These are phyloP conservation scores for Pyricularia grisea DNA, from an alignment of 2,329 filamentous ascomycete genomes.

Conservation along the genomic window DNA sequence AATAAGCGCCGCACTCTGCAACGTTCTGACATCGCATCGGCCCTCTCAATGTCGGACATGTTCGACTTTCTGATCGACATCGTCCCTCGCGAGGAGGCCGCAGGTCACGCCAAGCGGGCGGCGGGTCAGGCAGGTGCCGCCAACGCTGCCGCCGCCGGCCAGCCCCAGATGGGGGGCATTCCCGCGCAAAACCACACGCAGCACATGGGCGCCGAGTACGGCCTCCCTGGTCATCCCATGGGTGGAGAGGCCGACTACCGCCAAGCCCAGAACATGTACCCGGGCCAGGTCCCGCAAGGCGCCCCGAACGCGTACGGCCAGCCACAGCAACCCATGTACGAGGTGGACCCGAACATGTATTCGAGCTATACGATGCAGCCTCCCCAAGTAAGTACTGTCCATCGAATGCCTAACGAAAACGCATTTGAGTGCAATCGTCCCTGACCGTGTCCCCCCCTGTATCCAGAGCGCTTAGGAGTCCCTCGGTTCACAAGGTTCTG, in stretches of 20 bases:
- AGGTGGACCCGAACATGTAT: slow-evolving; percentile 73
- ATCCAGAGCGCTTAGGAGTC: background rate
- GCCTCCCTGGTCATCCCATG: slow-evolving; percentile 47
- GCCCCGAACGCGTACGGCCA: slow-evolving; percentile 67
- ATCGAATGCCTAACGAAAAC: background rate
- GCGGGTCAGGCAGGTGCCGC: slow-evolving; percentile 37
- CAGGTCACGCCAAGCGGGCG: slow-evolving; percentile 72
- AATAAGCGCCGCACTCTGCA: slow-evolving; percentile 96
- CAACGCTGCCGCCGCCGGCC: slow-evolving; percentile 24
- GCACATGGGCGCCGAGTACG: slow-evolving; percentile 44
- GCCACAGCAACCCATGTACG: slow-evolving; percentile 71
- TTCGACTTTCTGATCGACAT: slow-evolving; percentile 99
- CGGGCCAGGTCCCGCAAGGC: slow-evolving; percentile 66
- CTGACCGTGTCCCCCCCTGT: background rate
- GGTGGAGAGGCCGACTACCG: slow-evolving; percentile 70
- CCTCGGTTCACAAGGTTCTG: background rate
- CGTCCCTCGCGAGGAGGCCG: slow-evolving; percentile 88
- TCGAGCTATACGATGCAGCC: slow-evolving; percentile 70
- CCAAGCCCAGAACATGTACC: slow-evolving; percentile 70
- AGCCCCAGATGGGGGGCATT: slow-evolving; percentile 42
- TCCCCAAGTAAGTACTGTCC: slow-evolving; percentile 59
- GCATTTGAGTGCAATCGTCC: background rate
- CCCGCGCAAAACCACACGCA: slow-evolving; percentile 46
- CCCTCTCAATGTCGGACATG: slow-evolving; percentile 96
- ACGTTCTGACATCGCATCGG: slow-evolving; percentile 91